Percentiles rank a stretch among this genome's conserved stretches.
Conservation (phyloP, 2,329 filamentous ascomycete genomes). For the Stemphylium lycopersici region DNA sequence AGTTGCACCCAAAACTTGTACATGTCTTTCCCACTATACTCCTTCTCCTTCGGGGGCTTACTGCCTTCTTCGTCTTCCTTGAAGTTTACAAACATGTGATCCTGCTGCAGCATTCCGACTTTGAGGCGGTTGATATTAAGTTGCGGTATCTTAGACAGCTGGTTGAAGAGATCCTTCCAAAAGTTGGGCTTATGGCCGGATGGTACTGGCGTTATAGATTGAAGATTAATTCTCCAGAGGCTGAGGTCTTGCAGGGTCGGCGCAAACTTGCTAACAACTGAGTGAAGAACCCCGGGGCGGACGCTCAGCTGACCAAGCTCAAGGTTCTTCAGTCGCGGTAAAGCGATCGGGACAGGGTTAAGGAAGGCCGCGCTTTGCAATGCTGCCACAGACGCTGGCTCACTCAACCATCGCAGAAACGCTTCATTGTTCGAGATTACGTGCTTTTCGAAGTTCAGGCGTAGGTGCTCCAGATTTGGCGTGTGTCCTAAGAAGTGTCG, state of each 20-base stretch:
- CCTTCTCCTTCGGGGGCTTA: constrained; percentile 3
- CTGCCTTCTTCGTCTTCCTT: not conserved
- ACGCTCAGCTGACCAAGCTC: constrained; percentile 33
- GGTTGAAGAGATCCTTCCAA: constrained; percentile 29
- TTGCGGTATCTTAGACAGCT: constrained; percentile 11
- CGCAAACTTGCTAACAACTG: constrained; percentile 49
- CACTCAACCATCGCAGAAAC: constrained; percentile 50
- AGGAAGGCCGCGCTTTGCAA: not conserved
- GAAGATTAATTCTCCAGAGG: constrained; percentile 54
- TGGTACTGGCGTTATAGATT: not conserved
- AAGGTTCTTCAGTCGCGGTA: constrained; percentile 23
- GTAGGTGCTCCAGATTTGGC: constrained; percentile 58
- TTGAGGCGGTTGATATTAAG: constrained; percentile 24
- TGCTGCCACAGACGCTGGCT: not conserved
- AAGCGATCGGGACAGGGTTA: constrained; percentile 16
- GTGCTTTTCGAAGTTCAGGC: constrained; percentile 56
- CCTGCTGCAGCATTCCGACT: constrained; percentile 25
- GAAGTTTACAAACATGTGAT: constrained; percentile 19
- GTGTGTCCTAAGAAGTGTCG: constrained; percentile 51
- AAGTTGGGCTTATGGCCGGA: constrained; percentile 20
- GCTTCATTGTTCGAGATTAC: constrained; percentile 23
- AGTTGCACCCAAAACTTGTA: constrained; percentile 18
- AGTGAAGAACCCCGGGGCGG: constrained; percentile 11
- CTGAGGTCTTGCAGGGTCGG: constrained; percentile 54
- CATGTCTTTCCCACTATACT: constrained; percentile 24